Evolutionary conservation across 148 eudicot species (phyloP).

Genomic region (Persicaria tinctoria): DNA sequence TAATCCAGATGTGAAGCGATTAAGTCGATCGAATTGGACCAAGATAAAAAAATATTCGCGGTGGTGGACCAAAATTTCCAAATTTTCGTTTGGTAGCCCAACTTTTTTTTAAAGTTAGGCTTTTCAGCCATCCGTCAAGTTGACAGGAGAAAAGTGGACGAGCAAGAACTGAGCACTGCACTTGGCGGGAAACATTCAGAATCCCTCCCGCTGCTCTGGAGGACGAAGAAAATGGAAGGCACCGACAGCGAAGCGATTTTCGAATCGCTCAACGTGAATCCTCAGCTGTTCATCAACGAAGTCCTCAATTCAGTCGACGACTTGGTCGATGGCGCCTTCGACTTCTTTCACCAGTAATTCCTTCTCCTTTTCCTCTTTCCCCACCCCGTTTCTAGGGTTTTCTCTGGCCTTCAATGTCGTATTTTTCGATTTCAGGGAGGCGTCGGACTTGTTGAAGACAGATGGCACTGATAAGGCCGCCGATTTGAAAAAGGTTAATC

Average conservation of each 20-base stretch:
- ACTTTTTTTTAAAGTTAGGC: too few species aligned
- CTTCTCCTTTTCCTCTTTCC: conserved; percentile 11
- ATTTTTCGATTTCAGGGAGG: conserved; percentile 39
- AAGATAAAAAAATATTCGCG: too few species aligned
- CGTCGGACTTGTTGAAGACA: conserved; percentile 34
- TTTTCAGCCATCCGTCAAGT: too few species aligned
- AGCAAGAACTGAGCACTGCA: neutral
- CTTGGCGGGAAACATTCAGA: conserved; percentile 11
- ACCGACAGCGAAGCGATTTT: conserved; percentile 26
- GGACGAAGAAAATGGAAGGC: conserved; percentile 10
- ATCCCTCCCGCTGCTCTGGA: neutral
- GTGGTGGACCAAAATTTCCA: too few species aligned
- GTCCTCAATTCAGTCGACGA: conserved; percentile 53
- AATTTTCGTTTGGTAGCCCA: too few species aligned
- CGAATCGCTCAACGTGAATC: conserved; percentile 57
- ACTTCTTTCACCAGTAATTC: conserved; percentile 46
- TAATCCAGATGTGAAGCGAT: too few species aligned
- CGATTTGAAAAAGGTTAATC: conserved; percentile 43
- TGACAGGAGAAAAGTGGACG: too few species aligned
- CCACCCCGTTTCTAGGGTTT: neutral
- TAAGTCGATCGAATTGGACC: too few species aligned
- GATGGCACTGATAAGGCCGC: conserved; percentile 46
- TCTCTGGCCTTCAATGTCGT: neutral
- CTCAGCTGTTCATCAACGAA: conserved; percentile 75
- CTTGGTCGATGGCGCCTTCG: conserved; percentile 60